These are phyloP conservation scores for Yarrowia sp. DNA, from an alignment of 805 yeast species.

Conservation along the genomic window DNA sequence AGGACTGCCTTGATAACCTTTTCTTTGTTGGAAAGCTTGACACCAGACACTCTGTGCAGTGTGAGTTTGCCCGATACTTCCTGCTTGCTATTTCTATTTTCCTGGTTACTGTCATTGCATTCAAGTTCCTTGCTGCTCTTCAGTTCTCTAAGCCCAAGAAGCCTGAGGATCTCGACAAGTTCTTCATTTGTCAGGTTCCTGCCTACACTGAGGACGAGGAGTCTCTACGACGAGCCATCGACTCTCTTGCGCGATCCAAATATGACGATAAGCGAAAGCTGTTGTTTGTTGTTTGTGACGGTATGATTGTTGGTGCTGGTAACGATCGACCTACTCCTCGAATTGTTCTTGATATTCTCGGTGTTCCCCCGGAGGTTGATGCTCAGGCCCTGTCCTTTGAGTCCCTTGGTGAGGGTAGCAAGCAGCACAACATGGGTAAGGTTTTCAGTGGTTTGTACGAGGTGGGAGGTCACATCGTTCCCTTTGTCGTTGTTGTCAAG, in stretches of 20 bases:
- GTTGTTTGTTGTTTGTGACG: slow-evolving; percentile 57
- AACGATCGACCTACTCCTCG: slow-evolving; percentile 58
- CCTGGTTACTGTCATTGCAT: slow-evolving; percentile 38
- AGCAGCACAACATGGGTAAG: slow-evolving; percentile 63
- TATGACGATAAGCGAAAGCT: slow-evolving; percentile 59
- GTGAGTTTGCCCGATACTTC: slow-evolving; percentile 44
- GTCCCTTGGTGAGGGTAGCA: slow-evolving; percentile 57
- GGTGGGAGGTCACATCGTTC: slow-evolving; percentile 54
- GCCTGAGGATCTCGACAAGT: slow-evolving; percentile 42
- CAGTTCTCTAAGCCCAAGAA: slow-evolving; percentile 39
- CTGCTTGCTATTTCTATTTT: slow-evolving; percentile 41
- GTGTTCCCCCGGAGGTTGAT: slow-evolving; percentile 49
- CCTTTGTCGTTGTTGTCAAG: slow-evolving; percentile 54
- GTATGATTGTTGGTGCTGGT: slow-evolving; percentile 60
- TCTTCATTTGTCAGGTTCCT: slow-evolving; percentile 48
- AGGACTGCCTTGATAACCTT: slow-evolving; percentile 40
- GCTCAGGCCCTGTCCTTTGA: slow-evolving; percentile 54
- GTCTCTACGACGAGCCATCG: slow-evolving; percentile 54
- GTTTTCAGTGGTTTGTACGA: slow-evolving; percentile 59
- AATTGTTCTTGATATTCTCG: slow-evolving; percentile 53
- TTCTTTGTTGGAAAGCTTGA: slow-evolving; percentile 44
- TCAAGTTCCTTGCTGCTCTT: slow-evolving; percentile 43
- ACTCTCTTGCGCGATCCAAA: slow-evolving; percentile 55
- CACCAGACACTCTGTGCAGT: slow-evolving; percentile 40
- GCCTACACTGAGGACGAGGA: slow-evolving; percentile 60